These are phyloP conservation scores for Metarhizium humberi DNA, from an alignment of 2,329 filamentous ascomycete genomes.

Conservation along the genomic window DNA sequence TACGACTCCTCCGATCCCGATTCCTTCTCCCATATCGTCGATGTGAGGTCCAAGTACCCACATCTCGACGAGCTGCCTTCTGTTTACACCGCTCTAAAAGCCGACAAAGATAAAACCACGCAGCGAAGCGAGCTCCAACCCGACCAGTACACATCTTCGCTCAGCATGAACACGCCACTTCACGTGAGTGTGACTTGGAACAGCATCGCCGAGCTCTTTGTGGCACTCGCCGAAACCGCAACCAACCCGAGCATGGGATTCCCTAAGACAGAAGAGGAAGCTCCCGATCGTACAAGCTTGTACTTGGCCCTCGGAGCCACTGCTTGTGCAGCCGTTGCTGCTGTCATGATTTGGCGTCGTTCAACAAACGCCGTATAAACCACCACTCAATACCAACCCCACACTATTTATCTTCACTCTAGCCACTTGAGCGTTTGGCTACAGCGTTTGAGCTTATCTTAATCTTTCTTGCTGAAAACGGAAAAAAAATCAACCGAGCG, in stretches of 20 bases:
- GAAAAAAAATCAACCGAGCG: background rate
- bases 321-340: constrained; percentile 52
- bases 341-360: constrained; percentile 55
- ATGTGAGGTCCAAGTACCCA: constrained; percentile 67
- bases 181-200: constrained; percentile 94
- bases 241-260: constrained; percentile 84
- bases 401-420: background rate
- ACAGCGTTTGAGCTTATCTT: background rate
- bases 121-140: constrained; percentile 86
- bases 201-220: constrained; percentile 89
- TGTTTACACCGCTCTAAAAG: constrained; percentile 89
- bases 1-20: constrained; percentile 97
- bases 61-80: constrained; percentile 83
- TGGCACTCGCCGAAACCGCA: constrained; percentile 81
- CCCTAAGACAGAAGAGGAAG: constrained; percentile 80
- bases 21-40: constrained; percentile 85
- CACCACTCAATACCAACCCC: background rate
- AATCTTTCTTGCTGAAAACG: background rate
- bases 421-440: background rate
- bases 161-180: constrained; percentile 84
- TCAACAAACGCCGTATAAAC: constrained; percentile 38
- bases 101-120: constrained; percentile 93
- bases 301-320: constrained; percentile 77
- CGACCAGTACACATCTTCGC: constrained; percentile 75
- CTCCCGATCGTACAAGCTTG: constrained; percentile 71